These are phyloP conservation scores for Neolecta irregularis DNA, from an alignment of 1,139 yeast species.

Conservation along the genomic window DNA sequence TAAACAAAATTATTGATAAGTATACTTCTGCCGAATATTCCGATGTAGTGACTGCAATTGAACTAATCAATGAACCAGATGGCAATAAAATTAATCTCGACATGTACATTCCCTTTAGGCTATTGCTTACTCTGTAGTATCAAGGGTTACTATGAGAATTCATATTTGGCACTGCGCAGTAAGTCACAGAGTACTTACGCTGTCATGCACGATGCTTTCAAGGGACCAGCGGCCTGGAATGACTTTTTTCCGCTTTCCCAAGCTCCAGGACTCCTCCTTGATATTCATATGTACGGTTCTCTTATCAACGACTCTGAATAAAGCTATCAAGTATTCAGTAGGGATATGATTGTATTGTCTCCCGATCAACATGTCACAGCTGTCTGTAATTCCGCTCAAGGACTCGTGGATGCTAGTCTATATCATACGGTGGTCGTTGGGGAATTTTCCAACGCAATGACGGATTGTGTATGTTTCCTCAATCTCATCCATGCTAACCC, in stretches of 20 bases:
- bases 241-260: no score
- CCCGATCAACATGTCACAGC: constrained; percentile 46
- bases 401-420: constrained; percentile 22
- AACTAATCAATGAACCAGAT: constrained; percentile 78
- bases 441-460: constrained; percentile 89
- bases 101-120: no score
- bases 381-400: constrained; percentile 50
- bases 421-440: constrained; percentile 76
- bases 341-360: constrained; percentile 40
- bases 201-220: constrained; percentile 63
- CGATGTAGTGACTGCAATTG: constrained; percentile 71
- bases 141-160: constrained; percentile 39
- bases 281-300: no score
- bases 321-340: constrained; percentile 71
- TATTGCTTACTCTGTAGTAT: no score
- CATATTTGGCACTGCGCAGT: constrained; percentile 38
- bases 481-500: no score
- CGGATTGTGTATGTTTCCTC: constrained; percentile 64
- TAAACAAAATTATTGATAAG: constrained; percentile 33
- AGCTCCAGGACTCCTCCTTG: no score
- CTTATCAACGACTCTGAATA: no score
- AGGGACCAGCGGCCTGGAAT: constrained; percentile 20
- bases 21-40: constrained; percentile 51
- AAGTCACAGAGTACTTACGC: constrained; percentile 21
- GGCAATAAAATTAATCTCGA: constrained; percentile 53